Evolutionary conservation across 108 stramenopile species (phyloP), one percentile per base, ranked within the genome.

Genomic region (Cylindrotheca fusiformis): DNA sequence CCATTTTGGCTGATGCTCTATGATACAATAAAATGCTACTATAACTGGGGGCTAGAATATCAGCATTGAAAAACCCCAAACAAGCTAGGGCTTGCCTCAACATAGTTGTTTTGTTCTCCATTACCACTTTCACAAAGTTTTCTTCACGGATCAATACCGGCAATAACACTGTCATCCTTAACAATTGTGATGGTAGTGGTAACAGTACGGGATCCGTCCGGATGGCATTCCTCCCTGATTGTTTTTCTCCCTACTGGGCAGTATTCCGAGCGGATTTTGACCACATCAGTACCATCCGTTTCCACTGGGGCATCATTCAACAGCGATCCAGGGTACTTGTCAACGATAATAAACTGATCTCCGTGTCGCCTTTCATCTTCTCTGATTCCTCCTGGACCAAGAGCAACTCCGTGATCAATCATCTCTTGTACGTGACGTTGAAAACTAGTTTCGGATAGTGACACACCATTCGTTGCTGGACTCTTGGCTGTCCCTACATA

Each of bases 231-330:
- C 45, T 64, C 63, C 27, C 47, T 57, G 2, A 58, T 46, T 1
- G 71, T 72, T 56, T 63, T 64, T 4, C 62, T 49, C 36, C 71
- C 71, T 49, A 51, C 1, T 14, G 63, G 55, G 51, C 55, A 65
- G 44, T 65, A 72, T 59, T 72, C 71, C 2, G 71, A 63, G 19
- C 71, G 63, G 19, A 72, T 41, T 29, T 65, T 65, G 2, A 65
- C 71, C 3, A 72, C 52, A 23, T 62, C 59, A 12, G 69, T 45
- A 19, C 57, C 57, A 3, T 52, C 36, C 3, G 25, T 41, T 1
- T 27, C 31, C 18, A 29, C 48, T 26, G 23, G 44, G 12, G 25
- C 27, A 0, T 21, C 50, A 1, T 47, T 32, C 46, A 17, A n/a
- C 26, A 29, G 6, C 5, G 60, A 26, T 2, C 52, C 62, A n/a